Conservation (phyloP, 441 rosid genomes). For the Populus tomentosa region DNA sequence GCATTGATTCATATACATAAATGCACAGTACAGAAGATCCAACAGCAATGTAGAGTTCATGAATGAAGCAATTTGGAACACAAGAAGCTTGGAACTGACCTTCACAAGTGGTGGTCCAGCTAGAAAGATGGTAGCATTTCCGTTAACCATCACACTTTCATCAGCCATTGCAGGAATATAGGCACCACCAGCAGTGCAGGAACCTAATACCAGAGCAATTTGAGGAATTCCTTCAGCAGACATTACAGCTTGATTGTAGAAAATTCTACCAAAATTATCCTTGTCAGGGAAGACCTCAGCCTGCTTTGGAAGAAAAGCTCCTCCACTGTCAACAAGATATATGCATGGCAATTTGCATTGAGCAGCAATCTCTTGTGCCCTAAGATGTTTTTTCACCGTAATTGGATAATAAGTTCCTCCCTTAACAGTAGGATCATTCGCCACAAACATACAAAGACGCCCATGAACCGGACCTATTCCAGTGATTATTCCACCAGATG, state of each 20-base stretch:
- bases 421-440: constrained; percentile 95
- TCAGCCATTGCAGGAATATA: constrained; percentile 99
- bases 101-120: constrained; percentile 99
- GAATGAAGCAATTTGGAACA: constrained; percentile 2
- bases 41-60: not conserved
- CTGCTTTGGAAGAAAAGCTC: constrained; percentile 97
- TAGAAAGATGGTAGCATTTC: constrained; percentile 91
- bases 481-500: constrained; percentile 84
- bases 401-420: constrained; percentile 98
- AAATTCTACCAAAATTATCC: constrained; percentile 94
- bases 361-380: constrained; percentile 97
- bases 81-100: constrained; percentile 38
- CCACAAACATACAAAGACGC: constrained; percentile 93
- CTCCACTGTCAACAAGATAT: constrained; percentile 96
- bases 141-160: constrained; percentile 98
- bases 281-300: constrained; percentile 95
- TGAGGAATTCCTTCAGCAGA: constrained; percentile 97
- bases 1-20: not conserved
- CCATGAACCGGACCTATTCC: constrained; percentile 96
- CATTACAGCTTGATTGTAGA: constrained; percentile 94
- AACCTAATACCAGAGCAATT: constrained; percentile 89
- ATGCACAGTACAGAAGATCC: not conserved
- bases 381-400: constrained; percentile 91
- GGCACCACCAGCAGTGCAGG: constrained; percentile 98
- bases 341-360: constrained; percentile 81